Evolutionary conservation across 177 flowering plant species (phyloP).

Genomic region (Vitis hybrid): DNA sequence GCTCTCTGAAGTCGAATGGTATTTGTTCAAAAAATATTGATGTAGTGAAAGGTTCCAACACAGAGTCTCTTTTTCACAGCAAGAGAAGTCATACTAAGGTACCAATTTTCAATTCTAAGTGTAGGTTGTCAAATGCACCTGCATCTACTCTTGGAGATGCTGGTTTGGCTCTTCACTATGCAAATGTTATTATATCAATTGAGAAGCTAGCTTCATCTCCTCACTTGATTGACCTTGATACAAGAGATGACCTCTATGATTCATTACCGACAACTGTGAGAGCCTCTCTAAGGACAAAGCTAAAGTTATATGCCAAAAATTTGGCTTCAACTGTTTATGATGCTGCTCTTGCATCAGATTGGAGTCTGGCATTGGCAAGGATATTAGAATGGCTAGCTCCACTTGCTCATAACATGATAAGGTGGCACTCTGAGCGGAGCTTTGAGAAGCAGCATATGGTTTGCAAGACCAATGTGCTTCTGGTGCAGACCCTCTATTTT

Average conservation of each 20-base stretch:
- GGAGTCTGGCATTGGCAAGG: slow-evolving; percentile 56
- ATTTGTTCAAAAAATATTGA: slow-evolving; percentile 25
- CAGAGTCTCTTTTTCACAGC: slow-evolving; percentile 10
- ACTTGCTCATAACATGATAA: slow-evolving; percentile 84
- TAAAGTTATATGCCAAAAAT: slow-evolving; percentile 48
- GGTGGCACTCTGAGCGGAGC: slow-evolving; percentile 87
- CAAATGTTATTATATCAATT: slow-evolving; percentile 67
- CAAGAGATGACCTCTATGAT: slow-evolving; percentile 77
- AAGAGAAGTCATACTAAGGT: slow-evolving; percentile 22
- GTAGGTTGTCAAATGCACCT: slow-evolving; percentile 38
- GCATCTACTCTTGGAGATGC: slow-evolving; percentile 72
- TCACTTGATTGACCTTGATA: slow-evolving; percentile 63
- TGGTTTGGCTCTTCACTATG: slow-evolving; percentile 78
- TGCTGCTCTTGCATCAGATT: slow-evolving; percentile 64
- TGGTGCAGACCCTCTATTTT: slow-evolving; percentile 82
- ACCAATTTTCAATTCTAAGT: slow-evolving; percentile 30
- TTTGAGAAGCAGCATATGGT: slow-evolving; percentile 68
- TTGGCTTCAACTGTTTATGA: slow-evolving; percentile 45
- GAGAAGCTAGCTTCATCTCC: slow-evolving; percentile 80
- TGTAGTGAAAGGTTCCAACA: slow-evolving; percentile 11
- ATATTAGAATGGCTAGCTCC: slow-evolving; percentile 85
- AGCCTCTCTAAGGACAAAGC: slow-evolving; percentile 52
- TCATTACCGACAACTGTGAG: slow-evolving; percentile 68
- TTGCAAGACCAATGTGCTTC: slow-evolving; percentile 60
- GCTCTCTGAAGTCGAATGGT: slow-evolving; percentile 33